Conservation (phyloP, 2,329 filamentous ascomycete genomes). For the Periconia sp. region DNA sequence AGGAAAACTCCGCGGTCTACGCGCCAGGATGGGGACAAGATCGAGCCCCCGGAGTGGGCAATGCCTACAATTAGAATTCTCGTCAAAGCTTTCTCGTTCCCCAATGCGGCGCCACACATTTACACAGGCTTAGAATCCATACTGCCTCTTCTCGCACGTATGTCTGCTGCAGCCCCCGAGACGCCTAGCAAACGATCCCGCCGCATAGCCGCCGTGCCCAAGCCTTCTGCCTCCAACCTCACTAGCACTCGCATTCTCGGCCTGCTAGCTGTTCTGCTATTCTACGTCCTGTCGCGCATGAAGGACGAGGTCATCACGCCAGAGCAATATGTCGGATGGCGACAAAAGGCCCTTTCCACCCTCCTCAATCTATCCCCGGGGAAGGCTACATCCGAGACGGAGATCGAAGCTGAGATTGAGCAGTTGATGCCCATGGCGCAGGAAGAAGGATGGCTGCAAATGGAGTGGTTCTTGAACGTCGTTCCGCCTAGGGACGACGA, state of each 20-base stretch:
- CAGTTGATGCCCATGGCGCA: slow-evolving; percentile 39
- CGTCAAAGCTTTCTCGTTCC: slow-evolving; percentile 66
- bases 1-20: slow-evolving; percentile 28
- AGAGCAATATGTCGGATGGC: slow-evolving; percentile 39
- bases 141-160: slow-evolving; percentile 45
- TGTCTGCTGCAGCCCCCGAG: slow-evolving; percentile 36
- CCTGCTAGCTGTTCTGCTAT: slow-evolving; percentile 66
- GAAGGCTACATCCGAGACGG: slow-evolving; percentile 53
- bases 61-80: slow-evolving; percentile 71
- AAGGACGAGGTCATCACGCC: slow-evolving; percentile 34
- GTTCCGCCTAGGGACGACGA: slow-evolving; percentile 30
- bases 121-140: slow-evolving; percentile 72
- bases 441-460: slow-evolving; percentile 55
- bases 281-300: slow-evolving; percentile 62
- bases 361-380: slow-evolving; percentile 57
- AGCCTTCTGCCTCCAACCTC: slow-evolving; percentile 14
- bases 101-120: slow-evolving; percentile 72
- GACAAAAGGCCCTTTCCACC: slow-evolving; percentile 57
- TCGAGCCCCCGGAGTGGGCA: slow-evolving; percentile 62
- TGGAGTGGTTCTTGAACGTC: slow-evolving; percentile 64
- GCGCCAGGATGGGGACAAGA: slow-evolving; percentile 16
- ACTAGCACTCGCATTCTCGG: slow-evolving; percentile 39
- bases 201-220: slow-evolving; percentile 34
- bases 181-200: slow-evolving; percentile 57
- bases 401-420: slow-evolving; percentile 46